A percentile compares a stretch with the other conserved stretches of the same genome.
phyloP scores from a whole-genome alignment of 2,329 filamentous ascomycete species.

The Exophiala xenobiotica region DNA sequence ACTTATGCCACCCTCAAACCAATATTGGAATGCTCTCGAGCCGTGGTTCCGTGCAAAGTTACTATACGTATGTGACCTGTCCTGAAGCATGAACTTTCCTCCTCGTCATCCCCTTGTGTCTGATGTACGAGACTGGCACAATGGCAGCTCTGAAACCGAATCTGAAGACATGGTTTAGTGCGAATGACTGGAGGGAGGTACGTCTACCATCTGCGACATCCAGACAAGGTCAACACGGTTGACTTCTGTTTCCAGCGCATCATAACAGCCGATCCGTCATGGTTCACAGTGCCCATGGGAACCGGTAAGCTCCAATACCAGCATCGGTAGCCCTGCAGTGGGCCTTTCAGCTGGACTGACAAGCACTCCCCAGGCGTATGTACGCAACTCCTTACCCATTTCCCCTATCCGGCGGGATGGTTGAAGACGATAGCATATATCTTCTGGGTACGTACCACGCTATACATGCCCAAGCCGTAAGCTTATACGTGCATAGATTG shows the following conservation, averaged over 20 bases:
- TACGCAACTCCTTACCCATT: constrained; percentile 25
- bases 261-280: constrained; percentile 29
- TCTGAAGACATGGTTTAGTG: constrained; percentile 6
- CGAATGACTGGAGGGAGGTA: constrained; percentile 8
- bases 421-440: constrained; percentile 26
- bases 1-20: too few species aligned
- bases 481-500: constrained; percentile 16
- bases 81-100: too few species aligned
- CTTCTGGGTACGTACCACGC: constrained; percentile 25
- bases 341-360: neutral
- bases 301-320: constrained; percentile 6
- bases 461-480: neutral
- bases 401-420: constrained; percentile 29
- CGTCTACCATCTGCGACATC: neutral
- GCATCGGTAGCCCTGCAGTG: neutral
- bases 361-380: neutral
- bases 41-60: too few species aligned
- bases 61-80: too few species aligned
- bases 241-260: constrained; percentile 15
- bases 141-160: constrained; percentile 2
- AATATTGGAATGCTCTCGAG: too few species aligned
- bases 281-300: constrained; percentile 31
- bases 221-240: neutral
- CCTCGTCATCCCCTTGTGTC: too few species aligned
- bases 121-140: too few species aligned